Conservation (phyloP, 2,329 filamentous ascomycete species). For the Sarocladium strictum region DNA sequence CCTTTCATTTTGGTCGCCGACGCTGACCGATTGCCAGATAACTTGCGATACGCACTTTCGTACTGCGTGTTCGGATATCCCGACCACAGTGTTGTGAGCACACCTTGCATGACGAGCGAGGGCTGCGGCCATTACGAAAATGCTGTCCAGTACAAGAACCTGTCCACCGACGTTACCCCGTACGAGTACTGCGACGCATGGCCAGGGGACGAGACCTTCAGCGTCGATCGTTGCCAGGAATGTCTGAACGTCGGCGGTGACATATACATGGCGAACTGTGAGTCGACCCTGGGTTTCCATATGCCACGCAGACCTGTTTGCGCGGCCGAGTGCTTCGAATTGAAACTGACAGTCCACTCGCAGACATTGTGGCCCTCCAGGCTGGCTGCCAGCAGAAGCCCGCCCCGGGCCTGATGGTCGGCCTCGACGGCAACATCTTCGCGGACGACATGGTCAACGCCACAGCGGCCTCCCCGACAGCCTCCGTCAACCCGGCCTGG, state of each 20-base stretch:
- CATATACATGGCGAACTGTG: slow-evolving; percentile 49
- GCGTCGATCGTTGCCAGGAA: slow-evolving; percentile 34
- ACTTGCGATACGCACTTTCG: slow-evolving; percentile 49
- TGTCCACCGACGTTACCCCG: slow-evolving; percentile 36
- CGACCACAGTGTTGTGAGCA: slow-evolving; percentile 33
- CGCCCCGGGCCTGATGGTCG: slow-evolving; percentile 37
- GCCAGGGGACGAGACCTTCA: slow-evolving; percentile 30
- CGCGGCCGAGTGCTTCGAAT: neutral
- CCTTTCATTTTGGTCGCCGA: slow-evolving; percentile 12
- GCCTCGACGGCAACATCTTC: slow-evolving; percentile 47
- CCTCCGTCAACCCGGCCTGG: slow-evolving; percentile 33
- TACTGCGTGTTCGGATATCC: slow-evolving; percentile 50
- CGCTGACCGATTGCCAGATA: slow-evolving; percentile 35
- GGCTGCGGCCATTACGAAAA: slow-evolving; percentile 44
- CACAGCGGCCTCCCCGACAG: slow-evolving; percentile 39
- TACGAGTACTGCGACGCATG: slow-evolving; percentile 52
- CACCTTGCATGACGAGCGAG: slow-evolving; percentile 46
- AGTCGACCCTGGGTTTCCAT: slow-evolving; percentile 13
- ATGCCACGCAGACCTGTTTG: neutral
- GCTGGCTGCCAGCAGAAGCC: slow-evolving; percentile 52
- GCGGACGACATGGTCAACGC: slow-evolving; percentile 40
- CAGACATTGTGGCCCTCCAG: slow-evolving; percentile 45
- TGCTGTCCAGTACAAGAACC: slow-evolving; percentile 42
- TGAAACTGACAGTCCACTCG: slow-evolving; percentile 16
- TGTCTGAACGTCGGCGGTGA: slow-evolving; percentile 37